A percentile compares a stretch with the other conserved stretches of the same genome.
phyloP scores from a whole-genome alignment of 2,329 filamentous ascomycete species.

The Tolypocladium tropicale region DNA sequence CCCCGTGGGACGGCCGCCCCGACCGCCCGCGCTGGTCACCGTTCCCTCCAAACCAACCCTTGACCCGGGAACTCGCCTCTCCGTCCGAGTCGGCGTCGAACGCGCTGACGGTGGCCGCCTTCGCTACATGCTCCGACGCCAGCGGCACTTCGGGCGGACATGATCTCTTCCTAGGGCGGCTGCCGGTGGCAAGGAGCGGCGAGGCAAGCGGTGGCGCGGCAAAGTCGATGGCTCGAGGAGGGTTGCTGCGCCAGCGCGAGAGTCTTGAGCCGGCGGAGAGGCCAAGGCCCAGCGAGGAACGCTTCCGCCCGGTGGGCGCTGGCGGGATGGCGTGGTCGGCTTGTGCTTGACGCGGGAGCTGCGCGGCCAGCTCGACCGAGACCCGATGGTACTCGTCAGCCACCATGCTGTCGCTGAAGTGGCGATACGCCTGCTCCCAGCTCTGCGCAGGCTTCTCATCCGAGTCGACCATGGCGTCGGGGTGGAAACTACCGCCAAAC shows the following conservation, averaged over 20 bases:
- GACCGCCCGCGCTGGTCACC: background rate
- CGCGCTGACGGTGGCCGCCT: constrained; percentile 13
- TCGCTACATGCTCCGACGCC: background rate
- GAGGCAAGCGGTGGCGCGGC: background rate
- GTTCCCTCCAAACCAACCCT: constrained; percentile 6
- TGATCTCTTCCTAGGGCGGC: background rate
- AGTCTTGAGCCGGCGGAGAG: constrained; percentile 16
- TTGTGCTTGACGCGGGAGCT: background rate
- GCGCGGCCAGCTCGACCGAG: constrained; percentile 18
- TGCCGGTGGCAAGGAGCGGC: background rate
- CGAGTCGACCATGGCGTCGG: background rate
- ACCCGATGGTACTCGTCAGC: constrained; percentile 25
- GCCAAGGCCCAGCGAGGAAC: constrained; percentile 12
- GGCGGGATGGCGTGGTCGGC: background rate
- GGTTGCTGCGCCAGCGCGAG: constrained; percentile 13
- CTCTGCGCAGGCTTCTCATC: constrained; percentile 3
- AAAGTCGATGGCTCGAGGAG: constrained; percentile 2
- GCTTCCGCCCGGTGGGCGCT: constrained; percentile 3
- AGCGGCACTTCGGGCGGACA: background rate
- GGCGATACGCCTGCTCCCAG: constrained; percentile 12
- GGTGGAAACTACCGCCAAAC: background rate
- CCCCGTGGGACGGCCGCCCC: background rate
- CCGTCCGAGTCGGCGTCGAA: constrained; percentile 23
- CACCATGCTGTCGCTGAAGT: constrained; percentile 19
- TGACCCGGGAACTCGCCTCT: constrained; percentile 8